These are phyloP conservation scores for Euphorbia pulcherrima DNA, from an alignment of 345 rosid species.

Conservation along the genomic window DNA sequence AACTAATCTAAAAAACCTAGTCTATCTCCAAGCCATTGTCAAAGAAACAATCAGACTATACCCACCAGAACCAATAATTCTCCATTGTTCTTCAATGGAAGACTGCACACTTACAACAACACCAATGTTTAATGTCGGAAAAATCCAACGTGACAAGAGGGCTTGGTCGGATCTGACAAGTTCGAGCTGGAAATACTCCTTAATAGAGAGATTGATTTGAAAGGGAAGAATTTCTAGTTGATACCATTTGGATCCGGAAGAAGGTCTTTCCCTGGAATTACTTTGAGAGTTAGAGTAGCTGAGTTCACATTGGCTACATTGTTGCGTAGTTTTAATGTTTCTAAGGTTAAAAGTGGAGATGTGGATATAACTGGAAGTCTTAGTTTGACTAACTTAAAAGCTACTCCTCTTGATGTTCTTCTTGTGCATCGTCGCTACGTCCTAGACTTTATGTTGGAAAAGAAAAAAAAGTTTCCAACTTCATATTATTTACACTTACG, in stretches of 20 bases:
- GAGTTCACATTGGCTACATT: slow-evolving; percentile 12
- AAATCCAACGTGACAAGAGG: slow-evolving; percentile 7
- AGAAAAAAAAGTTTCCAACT: no score
- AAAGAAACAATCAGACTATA: slow-evolving; percentile 29
- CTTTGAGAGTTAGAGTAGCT: slow-evolving; percentile 4
- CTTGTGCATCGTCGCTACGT: slow-evolving; percentile 2
- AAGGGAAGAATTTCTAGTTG: slow-evolving; percentile 16
- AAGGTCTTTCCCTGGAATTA: slow-evolving; percentile 19
- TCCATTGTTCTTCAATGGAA: slow-evolving; percentile 15
- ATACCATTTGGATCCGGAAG: slow-evolving; percentile 24
- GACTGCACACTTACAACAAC: slow-evolving; percentile 27
- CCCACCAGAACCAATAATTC: slow-evolving; percentile 20
- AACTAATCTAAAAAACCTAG: slow-evolving; percentile 22
- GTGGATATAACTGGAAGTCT: slow-evolving; percentile 14
- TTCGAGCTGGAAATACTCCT: slow-evolving; percentile 19
- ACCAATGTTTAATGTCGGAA: slow-evolving; percentile 15
- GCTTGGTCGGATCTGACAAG: slow-evolving; percentile 12
- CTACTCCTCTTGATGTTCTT: slow-evolving; percentile 14
- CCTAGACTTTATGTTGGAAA: slow-evolving; percentile 9
- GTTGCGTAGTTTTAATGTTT: slow-evolving; percentile 14
- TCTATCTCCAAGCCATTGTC: slow-evolving; percentile 30
- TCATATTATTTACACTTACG: no score
- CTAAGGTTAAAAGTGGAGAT: slow-evolving; percentile 3
- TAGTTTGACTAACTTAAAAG: slow-evolving; percentile 19
- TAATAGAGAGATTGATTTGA: slow-evolving; percentile 9